Base-by-base conservation (phyloP, 164 flowering plant genomes). In the Umbilicus rupestris region DNA sequence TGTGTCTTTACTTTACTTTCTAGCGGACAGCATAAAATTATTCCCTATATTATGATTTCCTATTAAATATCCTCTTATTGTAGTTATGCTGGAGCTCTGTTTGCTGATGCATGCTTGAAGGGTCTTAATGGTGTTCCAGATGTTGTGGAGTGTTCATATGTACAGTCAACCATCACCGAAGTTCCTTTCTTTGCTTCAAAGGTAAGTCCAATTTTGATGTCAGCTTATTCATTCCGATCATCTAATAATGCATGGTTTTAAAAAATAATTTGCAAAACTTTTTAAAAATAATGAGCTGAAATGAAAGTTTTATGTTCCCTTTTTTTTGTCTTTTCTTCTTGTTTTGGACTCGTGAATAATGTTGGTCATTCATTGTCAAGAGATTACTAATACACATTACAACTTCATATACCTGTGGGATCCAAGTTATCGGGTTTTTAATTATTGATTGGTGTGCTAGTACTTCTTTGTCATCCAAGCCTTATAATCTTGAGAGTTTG, bases 101-200 rank as follows among this genome's bases (percentile, higher is more conserved):
- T 55, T 28, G 60, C 60, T 28, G 60, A 55, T 55, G 60, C 60
- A 4, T 55, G 60, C 60, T 55, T 55, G 60, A 55, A 55, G 31
- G 60, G 60, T 15, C 60, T 55, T 16, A 55, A 55, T 55, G 60
- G 60, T 28, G 60, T 55, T 55, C 60, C 60, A 7, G 60, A 55
- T 55, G 60, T 55, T 24, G 60, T 55, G 33, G 60, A 55, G 33
- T 55, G 60, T 55, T 55, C 60, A 26, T 55, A 55, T 2, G 60
- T 55, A 55, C 60, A 55, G 31, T 55, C 60, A 8, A 11, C 33
- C 4, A 14, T 55, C 17, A 55, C 60, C 14, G 60, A 55, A 55
- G 60, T 28, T 28, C 60, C 60, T 2, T 26, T 55, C 33, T 55
- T 55, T 28, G 60, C 60, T 15, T 55, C 60, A 28, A 55, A 28